Evolutionary conservation across 1,139 yeast species (phyloP).

Genomic region (Candida sojae): DNA sequence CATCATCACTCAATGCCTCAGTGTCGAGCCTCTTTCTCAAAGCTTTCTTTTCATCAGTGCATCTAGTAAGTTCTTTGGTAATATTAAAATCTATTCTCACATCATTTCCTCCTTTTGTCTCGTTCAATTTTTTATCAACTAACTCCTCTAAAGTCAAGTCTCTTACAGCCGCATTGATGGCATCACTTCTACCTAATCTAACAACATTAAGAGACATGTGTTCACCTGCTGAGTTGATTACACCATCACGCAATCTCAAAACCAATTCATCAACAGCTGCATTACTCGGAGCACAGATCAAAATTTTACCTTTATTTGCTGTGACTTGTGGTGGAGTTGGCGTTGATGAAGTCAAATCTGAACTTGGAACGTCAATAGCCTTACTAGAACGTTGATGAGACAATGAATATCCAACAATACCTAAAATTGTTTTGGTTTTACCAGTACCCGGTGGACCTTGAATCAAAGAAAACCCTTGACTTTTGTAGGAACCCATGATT

Average conservation of each 20-base stretch:
- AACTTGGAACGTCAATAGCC: slow-evolving; percentile 28
- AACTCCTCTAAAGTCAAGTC: slow-evolving; percentile 87
- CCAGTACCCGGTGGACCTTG: slow-evolving; percentile 99
- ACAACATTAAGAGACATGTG: slow-evolving; percentile 68
- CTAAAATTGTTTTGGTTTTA: slow-evolving; percentile 93
- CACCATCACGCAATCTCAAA: slow-evolving; percentile 78
- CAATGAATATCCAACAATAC: slow-evolving; percentile 80
- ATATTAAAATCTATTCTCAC: slow-evolving; percentile 45
- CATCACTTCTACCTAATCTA: slow-evolving; percentile 90
- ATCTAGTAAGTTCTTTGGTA: slow-evolving; percentile 53
- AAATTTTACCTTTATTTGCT: slow-evolving; percentile 37
- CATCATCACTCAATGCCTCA: slow-evolving; percentile 35
- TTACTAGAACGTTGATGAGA: slow-evolving; percentile 27
- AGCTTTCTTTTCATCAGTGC: slow-evolving; percentile 52
- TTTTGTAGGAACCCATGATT: slow-evolving; percentile 67
- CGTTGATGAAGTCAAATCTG: slow-evolving; percentile 10
- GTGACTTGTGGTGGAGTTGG: slow-evolving; percentile 14
- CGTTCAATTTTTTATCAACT: slow-evolving; percentile 65
- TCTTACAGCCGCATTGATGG: slow-evolving; percentile 77
- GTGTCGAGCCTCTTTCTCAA: slow-evolving; percentile 40
- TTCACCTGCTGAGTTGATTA: slow-evolving; percentile 59
- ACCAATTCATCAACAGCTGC: slow-evolving; percentile 98
- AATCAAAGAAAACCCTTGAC: slow-evolving; percentile 81
- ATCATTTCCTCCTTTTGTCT: slow-evolving; percentile 33
- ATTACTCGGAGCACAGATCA: slow-evolving; percentile 97